These are phyloP conservation scores for Orbilia quercus DNA, from an alignment of 2,329 filamentous ascomycete species.

Conservation along the genomic window DNA sequence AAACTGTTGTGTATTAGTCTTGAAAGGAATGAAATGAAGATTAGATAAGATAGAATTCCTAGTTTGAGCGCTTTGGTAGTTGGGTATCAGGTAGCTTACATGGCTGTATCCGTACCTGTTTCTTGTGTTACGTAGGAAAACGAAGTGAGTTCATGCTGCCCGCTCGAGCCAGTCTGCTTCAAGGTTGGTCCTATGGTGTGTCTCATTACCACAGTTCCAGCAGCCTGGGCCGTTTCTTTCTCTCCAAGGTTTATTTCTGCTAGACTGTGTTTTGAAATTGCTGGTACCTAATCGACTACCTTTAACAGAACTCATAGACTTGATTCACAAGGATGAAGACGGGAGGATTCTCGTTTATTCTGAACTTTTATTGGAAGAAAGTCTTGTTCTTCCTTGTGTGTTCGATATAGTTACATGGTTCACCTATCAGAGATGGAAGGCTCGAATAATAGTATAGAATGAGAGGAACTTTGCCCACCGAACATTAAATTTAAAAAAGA, in stretches of 20 bases:
- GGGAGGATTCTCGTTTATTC: neutral
- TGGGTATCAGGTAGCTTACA: no score
- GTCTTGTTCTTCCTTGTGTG: neutral
- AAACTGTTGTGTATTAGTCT: neutral
- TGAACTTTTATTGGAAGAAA: neutral
- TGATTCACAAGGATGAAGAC: neutral
- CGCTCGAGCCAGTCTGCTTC: no score
- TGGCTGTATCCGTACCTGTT: neutral
- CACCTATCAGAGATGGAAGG: neutral
- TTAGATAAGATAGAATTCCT: slow-evolving; percentile 13
- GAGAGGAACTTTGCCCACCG: slow-evolving; percentile 1
- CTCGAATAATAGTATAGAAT: neutral
- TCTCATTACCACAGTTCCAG: neutral
- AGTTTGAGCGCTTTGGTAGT: neutral
- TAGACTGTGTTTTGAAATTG: neutral
- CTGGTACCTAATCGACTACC: neutral
- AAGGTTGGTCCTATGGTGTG: no score
- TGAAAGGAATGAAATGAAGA: neutral
- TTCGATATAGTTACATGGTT: slow-evolving; percentile 8
- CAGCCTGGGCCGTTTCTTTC: neutral
- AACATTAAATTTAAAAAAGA: slow-evolving; percentile 14
- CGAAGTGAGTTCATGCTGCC: no score
- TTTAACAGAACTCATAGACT: neutral
- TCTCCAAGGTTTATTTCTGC: no score
- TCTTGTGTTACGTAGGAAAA: neutral